Percentiles rank a stretch among this genome's conserved stretches.
Evolutionary conservation across 225 moss, liverwort and hornwort species (phyloP).

Genomic region (Ulota crispa): DNA sequence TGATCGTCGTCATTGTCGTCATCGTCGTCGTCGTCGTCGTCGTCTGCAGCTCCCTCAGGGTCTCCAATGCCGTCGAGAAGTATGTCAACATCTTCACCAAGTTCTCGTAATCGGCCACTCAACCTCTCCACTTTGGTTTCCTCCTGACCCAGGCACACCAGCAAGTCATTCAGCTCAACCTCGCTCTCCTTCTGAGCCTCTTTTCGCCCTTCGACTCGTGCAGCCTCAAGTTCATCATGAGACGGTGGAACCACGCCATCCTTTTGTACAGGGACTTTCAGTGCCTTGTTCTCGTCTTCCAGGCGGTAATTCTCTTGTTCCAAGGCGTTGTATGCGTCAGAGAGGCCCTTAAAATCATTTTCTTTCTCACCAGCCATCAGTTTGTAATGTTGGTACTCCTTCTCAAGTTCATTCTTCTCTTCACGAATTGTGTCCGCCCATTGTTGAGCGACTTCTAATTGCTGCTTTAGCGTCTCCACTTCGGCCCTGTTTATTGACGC

Average conservation of each 20-base stretch:
- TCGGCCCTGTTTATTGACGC: constrained; percentile 64
- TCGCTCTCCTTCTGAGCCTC: constrained; percentile 65
- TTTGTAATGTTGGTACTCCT: constrained; percentile 56
- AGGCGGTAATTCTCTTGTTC: constrained; percentile 77
- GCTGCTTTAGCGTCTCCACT: constrained; percentile 63
- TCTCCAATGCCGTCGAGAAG: constrained; percentile 78
- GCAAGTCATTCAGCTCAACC: constrained; percentile 80
- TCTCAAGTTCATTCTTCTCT: constrained; percentile 61
- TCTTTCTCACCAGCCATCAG: constrained; percentile 66
- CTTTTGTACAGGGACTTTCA: constrained; percentile 50
- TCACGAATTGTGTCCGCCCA: constrained; percentile 48
- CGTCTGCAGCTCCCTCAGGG: constrained; percentile 66
- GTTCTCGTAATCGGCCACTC: constrained; percentile 64
- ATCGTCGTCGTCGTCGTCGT: constrained; percentile 39
- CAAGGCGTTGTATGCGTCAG: constrained; percentile 85
- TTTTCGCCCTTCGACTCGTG: constrained; percentile 57
- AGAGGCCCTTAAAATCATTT: constrained; percentile 76
- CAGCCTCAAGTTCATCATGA: constrained; percentile 53
- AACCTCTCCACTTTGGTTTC: constrained; percentile 88
- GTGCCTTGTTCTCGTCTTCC: constrained; percentile 64
- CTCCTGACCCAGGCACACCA: constrained; percentile 89
- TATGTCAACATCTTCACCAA: constrained; percentile 74
- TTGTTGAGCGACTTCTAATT: constrained; percentile 58
- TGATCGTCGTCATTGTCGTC: constrained; percentile 34
- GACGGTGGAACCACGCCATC: constrained; percentile 51